A percentile compares a stretch with the other conserved stretches of the same genome.
phyloP scores from a whole-genome alignment of 2,329 filamentous ascomycete species.

The Beauveria sp. region DNA sequence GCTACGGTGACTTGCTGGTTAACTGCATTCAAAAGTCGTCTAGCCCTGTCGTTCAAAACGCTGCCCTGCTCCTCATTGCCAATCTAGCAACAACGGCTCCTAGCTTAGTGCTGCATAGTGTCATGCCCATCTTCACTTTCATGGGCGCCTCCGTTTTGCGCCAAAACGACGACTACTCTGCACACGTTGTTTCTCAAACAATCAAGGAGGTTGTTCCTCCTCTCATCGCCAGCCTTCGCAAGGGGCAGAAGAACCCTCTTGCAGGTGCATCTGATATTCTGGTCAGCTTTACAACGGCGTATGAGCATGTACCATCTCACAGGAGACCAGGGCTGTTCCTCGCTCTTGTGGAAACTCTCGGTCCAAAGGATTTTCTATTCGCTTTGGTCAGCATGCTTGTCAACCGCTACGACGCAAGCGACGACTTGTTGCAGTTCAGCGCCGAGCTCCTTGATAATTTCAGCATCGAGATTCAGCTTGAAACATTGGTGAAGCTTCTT shows the following conservation, averaged over 20 bases:
- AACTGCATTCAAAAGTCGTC: slow-evolving; percentile 89
- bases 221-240: slow-evolving; percentile 75
- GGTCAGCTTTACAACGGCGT: slow-evolving; percentile 93
- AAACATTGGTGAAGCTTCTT: slow-evolving; percentile 70
- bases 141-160: slow-evolving; percentile 88
- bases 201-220: slow-evolving; percentile 92
- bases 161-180: slow-evolving; percentile 94
- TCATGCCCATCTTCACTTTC: slow-evolving; percentile 99
- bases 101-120: slow-evolving; percentile 86
- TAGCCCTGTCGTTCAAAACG: slow-evolving; percentile 89
- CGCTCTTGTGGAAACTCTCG: slow-evolving; percentile 77
- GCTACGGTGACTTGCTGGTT: slow-evolving; percentile 84
- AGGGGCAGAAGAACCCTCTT: slow-evolving; percentile 69
- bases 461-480: slow-evolving; percentile 65
- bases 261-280: slow-evolving; percentile 81
- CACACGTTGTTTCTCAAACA: slow-evolving; percentile 90
- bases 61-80: slow-evolving; percentile 79
- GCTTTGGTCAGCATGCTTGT: slow-evolving; percentile 82
- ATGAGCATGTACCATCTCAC: slow-evolving; percentile 89
- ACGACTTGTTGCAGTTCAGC: slow-evolving; percentile 66
- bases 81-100: slow-evolving; percentile 80
- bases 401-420: slow-evolving; percentile 77
- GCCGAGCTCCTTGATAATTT: slow-evolving; percentile 67
- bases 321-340: slow-evolving; percentile 75
- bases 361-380: slow-evolving; percentile 78